A percentile compares a stretch with the other conserved stretches of the same genome.
phyloP scores from a whole-genome alignment of 768 basidiomycete species.

The Tylopilus intermedius region DNA sequence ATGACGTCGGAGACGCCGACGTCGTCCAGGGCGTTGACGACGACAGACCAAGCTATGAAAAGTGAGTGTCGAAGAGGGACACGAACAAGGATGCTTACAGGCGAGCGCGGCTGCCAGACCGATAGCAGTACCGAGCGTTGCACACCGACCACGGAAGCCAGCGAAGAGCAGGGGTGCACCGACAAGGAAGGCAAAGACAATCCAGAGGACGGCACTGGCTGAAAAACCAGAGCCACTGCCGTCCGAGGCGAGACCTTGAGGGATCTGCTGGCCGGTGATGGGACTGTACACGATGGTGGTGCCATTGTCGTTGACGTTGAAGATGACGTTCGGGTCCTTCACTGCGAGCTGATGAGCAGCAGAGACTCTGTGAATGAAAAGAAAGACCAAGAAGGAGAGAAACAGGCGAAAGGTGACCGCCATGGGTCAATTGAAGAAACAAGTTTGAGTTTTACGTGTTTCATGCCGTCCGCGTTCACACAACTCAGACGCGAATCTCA shows the following conservation, averaged over 20 bases:
- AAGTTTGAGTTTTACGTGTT: too few relatives aligned
- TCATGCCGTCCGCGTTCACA: conserved; percentile 30
- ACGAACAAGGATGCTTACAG: conserved; percentile 30
- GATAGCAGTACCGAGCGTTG: conserved; percentile 51
- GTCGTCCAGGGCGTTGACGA: conserved; percentile 50
- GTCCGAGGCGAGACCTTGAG: conserved; percentile 55
- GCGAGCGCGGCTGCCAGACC: conserved; percentile 48
- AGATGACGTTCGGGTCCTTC: conserved; percentile 29
- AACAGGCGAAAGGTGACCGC: conserved; percentile 19
- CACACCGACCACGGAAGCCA: conserved; percentile 53
- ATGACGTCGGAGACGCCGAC: conserved; percentile 48
- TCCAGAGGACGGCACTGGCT: conserved; percentile 53
- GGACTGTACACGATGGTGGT: conserved; percentile 43
- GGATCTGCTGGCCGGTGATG: conserved; percentile 36
- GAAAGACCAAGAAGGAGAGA: conserved; percentile 15
- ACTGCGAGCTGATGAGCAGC: conserved; percentile 18
- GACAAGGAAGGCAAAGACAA: conserved; percentile 45
- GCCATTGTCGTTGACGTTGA: conserved; percentile 28
- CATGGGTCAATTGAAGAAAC: conserved; percentile 22
- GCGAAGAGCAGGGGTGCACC: conserved; percentile 52
- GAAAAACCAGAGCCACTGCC: conserved; percentile 51
- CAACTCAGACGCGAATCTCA: conserved; percentile 63
- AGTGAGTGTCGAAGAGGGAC: not conserved
- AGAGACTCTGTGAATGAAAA: conserved; percentile 11
- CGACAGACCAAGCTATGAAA: conserved; percentile 51